Base-by-base conservation (phyloP, 495 filamentous ascomycete species). In the Aspergillus olivimuriae region DNA sequence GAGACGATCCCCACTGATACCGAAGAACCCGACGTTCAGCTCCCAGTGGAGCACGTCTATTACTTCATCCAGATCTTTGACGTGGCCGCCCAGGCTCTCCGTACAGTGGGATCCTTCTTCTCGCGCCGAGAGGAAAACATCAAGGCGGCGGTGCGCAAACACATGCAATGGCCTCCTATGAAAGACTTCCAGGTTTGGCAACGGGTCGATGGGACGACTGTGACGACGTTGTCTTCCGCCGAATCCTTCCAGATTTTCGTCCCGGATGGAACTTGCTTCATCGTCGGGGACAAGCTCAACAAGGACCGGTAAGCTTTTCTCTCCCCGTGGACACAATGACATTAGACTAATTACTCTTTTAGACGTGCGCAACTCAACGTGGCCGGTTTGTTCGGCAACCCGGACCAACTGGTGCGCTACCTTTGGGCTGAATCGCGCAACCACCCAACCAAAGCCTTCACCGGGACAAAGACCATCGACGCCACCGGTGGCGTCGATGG, bases 11-110 rank as follows among this genome's bases (percentile, higher is more conserved):
- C 34, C 4, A 18, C 17, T 18, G 34, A 37, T 1, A 19, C 39
- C 17, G 53, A 51, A 35, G 58, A 57, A 30, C 34, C 30, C 11
- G 24, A 47, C 10, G 50, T 58, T 3, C 39, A 47, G 2, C 28
- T 61, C 19, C 65, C 63, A 10, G 58, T 68, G 15, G 60, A 60
- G 1, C 62, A 72, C 37, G 57, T 65, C 4, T 76, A 74, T 39
- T 72, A 73, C 45, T 74, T 74, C 44, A 66, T 73, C 37, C 73
- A 74, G 54, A 44, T 69, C 18, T 79, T 80, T 37, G 75, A 76
- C 43, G 57, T 57, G 22, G 68, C 76, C 16, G 59, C 54, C n/a
- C 73, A 69, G 47, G 55, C 52, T 1, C 55, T 72, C 2, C 58
- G 55, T 16, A 79, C 76, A 2, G 75, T 84, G 16, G 87, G 66